A percentile compares a stretch with the other conserved stretches of the same genome.
These are phyloP conservation scores for Penicillium vulpinum DNA, from an alignment of 2,329 filamentous ascomycete species.

Conservation along the genomic window DNA sequence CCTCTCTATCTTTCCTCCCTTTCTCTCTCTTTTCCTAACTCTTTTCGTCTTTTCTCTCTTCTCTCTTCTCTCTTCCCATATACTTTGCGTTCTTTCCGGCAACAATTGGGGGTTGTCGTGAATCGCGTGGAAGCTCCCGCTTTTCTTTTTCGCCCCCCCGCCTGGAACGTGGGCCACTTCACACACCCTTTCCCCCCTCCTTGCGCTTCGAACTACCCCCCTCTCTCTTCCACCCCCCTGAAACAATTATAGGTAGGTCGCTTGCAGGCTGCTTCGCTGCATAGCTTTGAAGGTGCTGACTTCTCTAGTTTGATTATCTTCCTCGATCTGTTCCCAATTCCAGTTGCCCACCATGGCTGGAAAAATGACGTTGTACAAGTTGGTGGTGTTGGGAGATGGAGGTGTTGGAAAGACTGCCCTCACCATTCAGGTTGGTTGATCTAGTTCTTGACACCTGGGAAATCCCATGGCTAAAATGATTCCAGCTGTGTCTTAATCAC, in stretches of 20 bases:
- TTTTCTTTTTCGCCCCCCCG: slow-evolving; percentile 10
- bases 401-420: slow-evolving; percentile 92
- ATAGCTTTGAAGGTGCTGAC: not conserved
- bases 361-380: slow-evolving; percentile 93
- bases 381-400: slow-evolving; percentile 92
- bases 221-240: slow-evolving; percentile 4
- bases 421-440: slow-evolving; percentile 68
- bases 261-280: not conserved
- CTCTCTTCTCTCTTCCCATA: not conserved
- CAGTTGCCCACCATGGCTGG: slow-evolving; percentile 66
- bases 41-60: not conserved
- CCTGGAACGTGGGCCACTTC: slow-evolving; percentile 20
- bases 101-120: slow-evolving; percentile 9
- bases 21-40: not conserved
- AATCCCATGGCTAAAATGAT: slow-evolving; percentile 13
- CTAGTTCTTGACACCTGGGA: not conserved
- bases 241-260: not conserved
- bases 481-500: slow-evolving; percentile 88
- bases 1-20: slow-evolving; percentile 7
- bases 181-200: slow-evolving; percentile 1
- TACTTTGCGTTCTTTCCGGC: not conserved
- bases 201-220: slow-evolving; percentile 1
- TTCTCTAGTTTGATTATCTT: slow-evolving; percentile 6
- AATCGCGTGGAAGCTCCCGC: slow-evolving; percentile 9
- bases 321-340: not conserved